Conservation (phyloP, 1,284 basidiomycete genomes). For the Cryptococcus sp. region DNA sequence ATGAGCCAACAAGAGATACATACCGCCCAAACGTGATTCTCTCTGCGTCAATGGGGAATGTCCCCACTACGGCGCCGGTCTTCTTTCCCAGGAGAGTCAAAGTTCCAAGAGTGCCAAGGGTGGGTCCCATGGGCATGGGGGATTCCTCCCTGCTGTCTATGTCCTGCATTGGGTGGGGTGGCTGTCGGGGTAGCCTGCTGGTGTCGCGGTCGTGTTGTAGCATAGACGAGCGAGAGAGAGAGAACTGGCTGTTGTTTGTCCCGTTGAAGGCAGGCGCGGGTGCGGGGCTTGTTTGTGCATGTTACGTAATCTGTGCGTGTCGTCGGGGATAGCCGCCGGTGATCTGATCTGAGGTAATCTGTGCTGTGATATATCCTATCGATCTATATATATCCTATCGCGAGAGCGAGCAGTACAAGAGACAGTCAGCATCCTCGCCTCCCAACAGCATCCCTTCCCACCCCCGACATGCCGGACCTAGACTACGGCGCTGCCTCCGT, state of each 20-base stretch:
- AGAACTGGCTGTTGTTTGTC: background rate
- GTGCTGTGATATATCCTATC: background rate
- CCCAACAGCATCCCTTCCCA: background rate
- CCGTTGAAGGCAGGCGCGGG: background rate
- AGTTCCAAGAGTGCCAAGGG: slow-evolving; percentile 22
- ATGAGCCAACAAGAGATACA: slow-evolving; percentile 3
- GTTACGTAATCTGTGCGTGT: background rate
- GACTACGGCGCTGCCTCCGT: slow-evolving; percentile 18
- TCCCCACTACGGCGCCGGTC: slow-evolving; percentile 27
- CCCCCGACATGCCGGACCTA: slow-evolving; percentile 10
- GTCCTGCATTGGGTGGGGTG: background rate
- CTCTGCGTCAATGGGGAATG: slow-evolving; percentile 36
- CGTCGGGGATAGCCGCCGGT: background rate
- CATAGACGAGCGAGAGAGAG: background rate
- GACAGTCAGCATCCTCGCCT: too few species aligned
- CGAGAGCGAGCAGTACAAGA: too few species aligned
- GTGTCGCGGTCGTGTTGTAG: background rate
- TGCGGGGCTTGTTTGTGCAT: too few species aligned
- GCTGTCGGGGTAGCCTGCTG: background rate
- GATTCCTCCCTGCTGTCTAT: slow-evolving; percentile 14
- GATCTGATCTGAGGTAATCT: background rate
- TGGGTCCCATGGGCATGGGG: slow-evolving; percentile 12
- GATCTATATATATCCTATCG: background rate
- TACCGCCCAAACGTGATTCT: slow-evolving; percentile 42
- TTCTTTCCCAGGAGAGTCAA: slow-evolving; percentile 34